Evolutionary conservation across 371 early-diverging fungal species (phyloP), one percentile per base, ranked within the genome.

Genomic region (Apophysomyces sp.): DNA sequence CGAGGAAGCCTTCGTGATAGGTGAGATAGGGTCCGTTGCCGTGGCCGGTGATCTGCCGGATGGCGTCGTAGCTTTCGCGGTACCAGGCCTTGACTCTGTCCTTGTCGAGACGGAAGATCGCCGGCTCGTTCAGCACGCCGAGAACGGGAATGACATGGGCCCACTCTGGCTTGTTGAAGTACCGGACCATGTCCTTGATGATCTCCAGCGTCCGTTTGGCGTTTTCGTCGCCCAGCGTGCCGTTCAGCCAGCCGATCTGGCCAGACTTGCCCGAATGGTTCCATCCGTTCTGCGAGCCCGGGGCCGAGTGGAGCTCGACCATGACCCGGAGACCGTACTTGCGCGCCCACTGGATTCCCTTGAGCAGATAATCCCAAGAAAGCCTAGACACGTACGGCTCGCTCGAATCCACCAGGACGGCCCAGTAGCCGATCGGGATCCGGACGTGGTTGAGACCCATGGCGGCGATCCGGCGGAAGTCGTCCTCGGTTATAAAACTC

Each of bases 201-300:
- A 80, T 71, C n/a, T 65, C 29, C 55, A 69, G 54, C 1, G 75
- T 71, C 49, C 71, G 52, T 54, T 76, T 52, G 21, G 69, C 78
- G 56, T 81, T 73, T 0, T 30, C 29, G 0, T 67, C 59, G 13
- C 81, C 81, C 6, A 66, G 31, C 12, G 75, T 74, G 29, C 80
- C 80, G 32, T 75, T 79, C 52, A 69, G 62, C 67, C 77, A 86
- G 64, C 88, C 86, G 73, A 58, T 71, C 44, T 18, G 66, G 58
- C 72, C 76, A 34, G 7, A 71, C 71, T 65, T 58, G 1, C 91
- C 91, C 1, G 89, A 88, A 58, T 90, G 89, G 57, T 90, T 89
- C 78, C 89, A 91, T 13, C 90, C 90, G 55, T 90, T 90, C 66
- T 92, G 92, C 5, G 90, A 89, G 0, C 91, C 91, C 0, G 92